Evolutionary conservation across 2,329 filamentous ascomycete species (phyloP).

Genomic region (Colletotrichum ledebouriae): DNA sequence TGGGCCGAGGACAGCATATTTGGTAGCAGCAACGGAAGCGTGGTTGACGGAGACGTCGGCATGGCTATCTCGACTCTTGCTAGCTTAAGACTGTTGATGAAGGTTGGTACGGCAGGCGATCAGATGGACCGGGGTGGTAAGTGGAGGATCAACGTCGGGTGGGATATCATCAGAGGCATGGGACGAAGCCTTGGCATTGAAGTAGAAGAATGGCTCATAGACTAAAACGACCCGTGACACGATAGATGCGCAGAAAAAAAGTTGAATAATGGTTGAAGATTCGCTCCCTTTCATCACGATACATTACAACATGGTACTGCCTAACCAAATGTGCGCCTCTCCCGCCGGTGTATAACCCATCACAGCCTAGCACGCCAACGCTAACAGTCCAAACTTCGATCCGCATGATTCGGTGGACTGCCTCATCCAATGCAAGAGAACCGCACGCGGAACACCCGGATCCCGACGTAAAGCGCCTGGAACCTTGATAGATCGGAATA

Average conservation of each 20-base stretch:
- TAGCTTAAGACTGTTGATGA: constrained; percentile 76
- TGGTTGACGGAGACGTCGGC: constrained; percentile 68
- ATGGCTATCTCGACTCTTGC: constrained; percentile 80
- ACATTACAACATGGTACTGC: constrained; percentile 3
- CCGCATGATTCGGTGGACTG: not conserved
- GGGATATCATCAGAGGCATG: constrained; percentile 80
- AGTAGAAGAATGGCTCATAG: constrained; percentile 81
- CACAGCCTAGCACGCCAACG: not conserved
- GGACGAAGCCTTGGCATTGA: constrained; percentile 83
- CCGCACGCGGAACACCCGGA: not conserved
- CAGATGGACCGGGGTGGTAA: constrained; percentile 76
- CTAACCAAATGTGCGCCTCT: not conserved
- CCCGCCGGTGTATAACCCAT: not conserved
- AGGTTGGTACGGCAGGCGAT: constrained; percentile 73
- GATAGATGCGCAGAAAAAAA: not conserved
- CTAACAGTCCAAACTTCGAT: not conserved
- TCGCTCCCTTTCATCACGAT: not conserved
- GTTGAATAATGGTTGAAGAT: not conserved
- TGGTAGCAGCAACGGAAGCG: constrained; percentile 53
- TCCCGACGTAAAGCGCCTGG: constrained; percentile 11
- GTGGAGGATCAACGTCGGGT: constrained; percentile 84
- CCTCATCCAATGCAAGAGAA: not conserved
- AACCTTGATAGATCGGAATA: not conserved
- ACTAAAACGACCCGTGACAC: constrained; percentile 56
- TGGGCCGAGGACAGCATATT: constrained; percentile 58